These are phyloP conservation scores for Beta lomatogona DNA, from an alignment of 179 eudicot genomes.

Conservation along the genomic window DNA sequence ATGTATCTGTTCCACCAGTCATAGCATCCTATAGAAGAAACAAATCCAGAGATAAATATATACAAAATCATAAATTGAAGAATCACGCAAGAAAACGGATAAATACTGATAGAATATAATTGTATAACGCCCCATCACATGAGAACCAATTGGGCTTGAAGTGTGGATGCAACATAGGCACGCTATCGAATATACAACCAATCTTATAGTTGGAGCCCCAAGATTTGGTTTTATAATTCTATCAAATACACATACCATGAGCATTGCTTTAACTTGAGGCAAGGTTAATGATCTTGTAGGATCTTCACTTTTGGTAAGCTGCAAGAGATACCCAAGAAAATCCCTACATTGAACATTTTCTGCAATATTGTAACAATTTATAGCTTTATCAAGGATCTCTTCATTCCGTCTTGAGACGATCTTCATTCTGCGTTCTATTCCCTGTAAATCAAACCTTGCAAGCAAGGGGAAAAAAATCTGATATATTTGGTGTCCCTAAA, in stretches of 20 bases:
- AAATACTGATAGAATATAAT: no score
- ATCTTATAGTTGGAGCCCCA: no score
- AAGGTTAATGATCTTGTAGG: conserved; percentile 24
- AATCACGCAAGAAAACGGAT: background rate
- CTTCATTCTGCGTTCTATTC: conserved; percentile 34
- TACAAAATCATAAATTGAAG: background rate
- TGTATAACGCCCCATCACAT: no score
- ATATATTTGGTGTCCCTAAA: conserved; percentile 44
- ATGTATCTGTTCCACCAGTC: conserved; percentile 59
- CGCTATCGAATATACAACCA: no score
- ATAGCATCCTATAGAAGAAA: conserved; percentile 1
- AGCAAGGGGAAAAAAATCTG: conserved; percentile 48
- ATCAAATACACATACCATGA: conserved; percentile 11
- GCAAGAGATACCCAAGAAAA: conserved; percentile 29
- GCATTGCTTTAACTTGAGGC: conserved; percentile 32
- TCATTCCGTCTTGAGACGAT: conserved; percentile 15
- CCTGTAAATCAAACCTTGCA: conserved; percentile 54
- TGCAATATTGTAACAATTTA: background rate
- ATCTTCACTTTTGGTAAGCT: conserved; percentile 26
- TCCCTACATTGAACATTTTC: background rate
- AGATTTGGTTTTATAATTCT: no score
- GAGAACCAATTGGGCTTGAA: no score
- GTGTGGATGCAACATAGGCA: no score
- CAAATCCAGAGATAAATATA: background rate
- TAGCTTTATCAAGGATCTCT: background rate